Conservation (phyloP, 139 green algal species). For the Coelastrella sp. region DNA sequence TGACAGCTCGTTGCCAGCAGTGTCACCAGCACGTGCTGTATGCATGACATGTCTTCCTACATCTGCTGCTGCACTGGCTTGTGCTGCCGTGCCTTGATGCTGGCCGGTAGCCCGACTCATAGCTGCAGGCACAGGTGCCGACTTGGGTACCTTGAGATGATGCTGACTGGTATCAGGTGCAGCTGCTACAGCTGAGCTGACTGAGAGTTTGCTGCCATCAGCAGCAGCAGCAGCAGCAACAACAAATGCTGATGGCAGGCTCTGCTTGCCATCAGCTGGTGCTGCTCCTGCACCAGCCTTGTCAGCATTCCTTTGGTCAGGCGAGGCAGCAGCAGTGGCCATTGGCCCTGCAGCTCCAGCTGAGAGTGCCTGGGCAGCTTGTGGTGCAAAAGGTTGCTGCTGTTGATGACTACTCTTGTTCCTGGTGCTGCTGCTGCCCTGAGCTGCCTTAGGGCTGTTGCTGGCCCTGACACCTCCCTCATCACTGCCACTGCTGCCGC, state of each 20-base stretch:
- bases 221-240: slow-evolving; percentile 9
- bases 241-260: neutral
- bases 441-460: slow-evolving; percentile 14
- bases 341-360: neutral
- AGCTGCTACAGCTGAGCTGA: neutral
- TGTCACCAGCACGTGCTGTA: neutral
- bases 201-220: neutral
- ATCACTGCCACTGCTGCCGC: slow-evolving; percentile 11
- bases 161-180: neutral
- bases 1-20: neutral
- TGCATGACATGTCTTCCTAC: neutral
- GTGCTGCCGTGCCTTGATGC: neutral
- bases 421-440: slow-evolving; percentile 10
- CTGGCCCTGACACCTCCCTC: slow-evolving; percentile 20
- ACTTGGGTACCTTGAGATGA: neutral
- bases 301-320: neutral
- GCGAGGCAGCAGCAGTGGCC: neutral
- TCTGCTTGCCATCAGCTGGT: neutral
- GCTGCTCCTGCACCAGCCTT: neutral
- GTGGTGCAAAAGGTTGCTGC: neutral
- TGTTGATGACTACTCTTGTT: neutral
- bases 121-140: slow-evolving; percentile 23
- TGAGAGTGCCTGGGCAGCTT: neutral
- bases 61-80: slow-evolving; percentile 14
- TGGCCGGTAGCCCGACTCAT: slow-evolving; percentile 11